Conservation (phyloP, 192 early-diverging fungal species). For the Backusella luteola region DNA sequence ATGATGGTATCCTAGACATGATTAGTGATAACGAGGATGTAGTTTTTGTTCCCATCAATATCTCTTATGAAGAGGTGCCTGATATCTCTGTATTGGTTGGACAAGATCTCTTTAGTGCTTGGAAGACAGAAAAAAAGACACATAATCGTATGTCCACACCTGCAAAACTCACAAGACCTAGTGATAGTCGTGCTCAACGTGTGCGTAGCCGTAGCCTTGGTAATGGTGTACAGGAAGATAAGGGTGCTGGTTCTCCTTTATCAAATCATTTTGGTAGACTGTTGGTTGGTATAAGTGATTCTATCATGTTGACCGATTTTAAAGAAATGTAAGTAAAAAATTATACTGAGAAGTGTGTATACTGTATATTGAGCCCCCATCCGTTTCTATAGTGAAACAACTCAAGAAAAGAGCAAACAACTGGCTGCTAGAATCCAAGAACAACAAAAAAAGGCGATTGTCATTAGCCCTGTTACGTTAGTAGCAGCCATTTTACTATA, state of each 20-base stretch:
- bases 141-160: slow-evolving; percentile 1
- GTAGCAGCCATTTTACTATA: slow-evolving; percentile 14
- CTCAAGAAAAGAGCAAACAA: not conserved
- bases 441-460: not conserved
- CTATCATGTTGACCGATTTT: not conserved
- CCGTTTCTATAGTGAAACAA: not conserved
- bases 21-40: not conserved
- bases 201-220: slow-evolving; percentile 12
- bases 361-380: not conserved
- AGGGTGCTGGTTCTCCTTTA: not conserved
- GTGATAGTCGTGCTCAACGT: slow-evolving; percentile 8
- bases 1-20: slow-evolving; percentile 16
- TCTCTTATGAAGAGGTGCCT: slow-evolving; percentile 16
- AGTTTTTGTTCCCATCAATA: slow-evolving; percentile 18
- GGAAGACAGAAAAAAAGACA: not conserved
- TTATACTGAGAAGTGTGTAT: not conserved
- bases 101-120: slow-evolving; percentile 6
- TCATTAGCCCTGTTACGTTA: slow-evolving; percentile 11
- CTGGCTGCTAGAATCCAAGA: not conserved
- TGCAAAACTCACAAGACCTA: slow-evolving; percentile 8
- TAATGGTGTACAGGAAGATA: not conserved
- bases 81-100: not conserved
- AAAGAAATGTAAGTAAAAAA: too few species aligned
- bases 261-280: slow-evolving; percentile 11
- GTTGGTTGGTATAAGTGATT: not conserved